phyloP scores from a whole-genome alignment of 345 rosid species.

The Draba incana region DNA sequence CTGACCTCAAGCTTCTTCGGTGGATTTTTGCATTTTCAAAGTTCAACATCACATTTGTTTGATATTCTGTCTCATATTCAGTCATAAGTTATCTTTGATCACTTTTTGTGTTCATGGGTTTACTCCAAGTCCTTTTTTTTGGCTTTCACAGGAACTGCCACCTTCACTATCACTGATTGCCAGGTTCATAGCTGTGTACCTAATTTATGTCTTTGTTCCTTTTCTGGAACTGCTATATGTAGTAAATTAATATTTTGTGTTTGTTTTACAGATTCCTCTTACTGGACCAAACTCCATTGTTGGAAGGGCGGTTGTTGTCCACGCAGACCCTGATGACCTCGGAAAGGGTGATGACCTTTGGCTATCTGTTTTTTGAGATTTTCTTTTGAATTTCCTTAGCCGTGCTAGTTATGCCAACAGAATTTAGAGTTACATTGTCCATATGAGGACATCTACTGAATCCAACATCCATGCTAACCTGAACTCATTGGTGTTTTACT shows the following conservation, averaged over 20 bases:
- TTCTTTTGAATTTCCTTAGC: not conserved
- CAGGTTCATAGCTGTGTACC: conserved; percentile 47
- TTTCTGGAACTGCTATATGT: not conserved
- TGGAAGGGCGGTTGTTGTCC: conserved; percentile 96
- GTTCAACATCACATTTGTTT: not conserved
- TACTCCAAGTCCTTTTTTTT: not conserved
- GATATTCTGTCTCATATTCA: not conserved
- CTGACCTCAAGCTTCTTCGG: conserved; percentile 12
- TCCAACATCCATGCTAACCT: conserved; percentile 6
- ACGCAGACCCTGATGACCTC: conserved; percentile 92
- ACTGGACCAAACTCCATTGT: conserved; percentile 71
- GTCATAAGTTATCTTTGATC: conserved; percentile 10
- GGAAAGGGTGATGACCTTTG: conserved; percentile 73
- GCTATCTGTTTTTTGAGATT: not conserved
- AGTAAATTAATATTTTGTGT: not conserved
- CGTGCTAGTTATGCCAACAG: not conserved
- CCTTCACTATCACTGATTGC: conserved; percentile 61
- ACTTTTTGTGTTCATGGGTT: conserved; percentile 15
- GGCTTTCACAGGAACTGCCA: conserved; percentile 60
- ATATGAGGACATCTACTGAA: not conserved
- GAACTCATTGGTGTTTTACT: conserved; percentile 14
- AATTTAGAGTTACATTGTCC: not conserved
- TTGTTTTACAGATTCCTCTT: conserved; percentile 75
- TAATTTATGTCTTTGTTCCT: conserved; percentile 3
- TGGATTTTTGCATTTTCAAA: not conserved